Percentiles rank a stretch among this genome's conserved stretches.
phyloP scores from a whole-genome alignment of 2,329 filamentous ascomycete genomes.

The Penicillium sp. region DNA sequence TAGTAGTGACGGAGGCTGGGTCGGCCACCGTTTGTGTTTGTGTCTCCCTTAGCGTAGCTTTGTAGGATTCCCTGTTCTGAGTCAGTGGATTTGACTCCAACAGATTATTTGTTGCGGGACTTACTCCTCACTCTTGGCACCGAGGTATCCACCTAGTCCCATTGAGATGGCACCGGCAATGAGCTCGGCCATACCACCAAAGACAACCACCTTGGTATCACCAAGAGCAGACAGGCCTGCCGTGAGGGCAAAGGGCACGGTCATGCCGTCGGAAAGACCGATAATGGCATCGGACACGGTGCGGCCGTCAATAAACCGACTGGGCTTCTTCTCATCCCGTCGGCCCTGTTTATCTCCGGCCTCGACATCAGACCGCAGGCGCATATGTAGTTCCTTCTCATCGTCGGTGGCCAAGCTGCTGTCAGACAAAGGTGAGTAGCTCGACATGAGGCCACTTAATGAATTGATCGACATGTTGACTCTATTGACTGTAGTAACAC shows the following conservation, averaged over 20 bases:
- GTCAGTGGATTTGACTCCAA: not conserved
- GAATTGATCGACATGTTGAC: constrained; percentile 31
- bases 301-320: constrained; percentile 34
- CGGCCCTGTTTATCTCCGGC: constrained; percentile 6
- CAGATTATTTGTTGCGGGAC: not conserved
- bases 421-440: constrained; percentile 25
- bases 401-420: constrained; percentile 20
- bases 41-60: constrained; percentile 38
- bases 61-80: constrained; percentile 35
- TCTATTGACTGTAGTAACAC: not conserved
- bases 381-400: constrained; percentile 26
- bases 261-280: constrained; percentile 72
- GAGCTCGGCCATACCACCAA: constrained; percentile 69
- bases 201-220: constrained; percentile 63
- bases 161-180: constrained; percentile 73
- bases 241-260: constrained; percentile 73
- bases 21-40: constrained; percentile 30
- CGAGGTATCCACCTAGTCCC: constrained; percentile 70
- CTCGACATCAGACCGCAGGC: constrained; percentile 18
- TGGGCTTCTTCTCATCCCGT: constrained; percentile 23
- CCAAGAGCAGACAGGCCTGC: constrained; percentile 62
- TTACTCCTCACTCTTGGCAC: constrained; percentile 49
- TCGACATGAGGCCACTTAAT: constrained; percentile 29
- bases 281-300: constrained; percentile 60
- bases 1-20: constrained; percentile 27